Base-by-base conservation (phyloP, 768 basidiomycete genomes). In the Cyclocybe cylindracea region DNA sequence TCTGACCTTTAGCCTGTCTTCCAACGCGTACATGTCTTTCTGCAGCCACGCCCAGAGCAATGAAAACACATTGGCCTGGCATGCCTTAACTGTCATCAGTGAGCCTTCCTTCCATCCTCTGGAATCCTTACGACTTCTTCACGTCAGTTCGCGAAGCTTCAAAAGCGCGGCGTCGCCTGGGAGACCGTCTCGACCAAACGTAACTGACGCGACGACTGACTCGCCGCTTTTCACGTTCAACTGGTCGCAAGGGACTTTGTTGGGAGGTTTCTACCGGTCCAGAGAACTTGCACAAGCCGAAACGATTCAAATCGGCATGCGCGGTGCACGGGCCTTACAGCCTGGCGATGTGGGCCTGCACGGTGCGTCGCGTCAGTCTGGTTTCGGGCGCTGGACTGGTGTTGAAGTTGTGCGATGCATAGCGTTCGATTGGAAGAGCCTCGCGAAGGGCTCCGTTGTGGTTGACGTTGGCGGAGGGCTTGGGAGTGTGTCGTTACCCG, bases 391-490 rank as follows among this genome's bases (percentile, higher is more conserved):
- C 24, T 5, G 5, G 24, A 24, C 5, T 5, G 2, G 24, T 2
- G 2, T 2, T 5, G 2, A 5, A 24, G 24, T 2, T 24, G 24
- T 24, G 24, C 5, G 24, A 5, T 5, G 5, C 24, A 5, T 5
- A 87, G 87, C 76, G 1, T 86, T 84, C 57, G 75, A 81, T 36
- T 89, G 87, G 80, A 60, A 68, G 13, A 62, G 74, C 5, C 72
- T 89, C 29, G 73, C 75, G 0, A 62, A 63, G n/a, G 78, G 75
- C 9, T 73, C 80, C 7, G 62, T 81, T 3, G 70, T 88, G 10
- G 78, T 87, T 4, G 87, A 89, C 49, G 84, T 88, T 3, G 86
- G 87, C 1, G 87, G 87, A 10, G 86, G 87, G 3, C 81, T 87
- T 35, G 87, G 87, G 10, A 71, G 72, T 4, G 63, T 69, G 0